Base-by-base conservation (phyloP, 306 rosid species). In the Comarum palustre region DNA sequence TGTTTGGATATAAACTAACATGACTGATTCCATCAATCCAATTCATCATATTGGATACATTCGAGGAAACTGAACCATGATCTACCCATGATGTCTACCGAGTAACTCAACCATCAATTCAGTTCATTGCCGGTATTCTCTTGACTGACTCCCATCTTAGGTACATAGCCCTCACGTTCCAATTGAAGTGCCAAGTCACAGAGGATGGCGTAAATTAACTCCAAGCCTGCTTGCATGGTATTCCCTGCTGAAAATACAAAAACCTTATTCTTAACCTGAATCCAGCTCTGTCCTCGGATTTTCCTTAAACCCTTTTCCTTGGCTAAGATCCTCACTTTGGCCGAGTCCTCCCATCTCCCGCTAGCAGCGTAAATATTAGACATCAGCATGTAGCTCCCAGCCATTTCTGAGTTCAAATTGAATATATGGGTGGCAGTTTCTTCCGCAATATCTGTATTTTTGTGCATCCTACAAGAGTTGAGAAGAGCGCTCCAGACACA, bases 301-400 rank as follows among this genome's bases (percentile, higher is more conserved):
- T 89, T 90, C 84, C 82, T 89, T 4, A 86, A 74, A 36, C 97
- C 97, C 66, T 86, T 85, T 79, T 78, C 43, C 81, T 85, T 93
- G 32, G 90, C 87, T n/a, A 83, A 89, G 72, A 85, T 69, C 79
- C 96, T 87, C 76, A 89, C 86, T 82, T 79, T 85, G n/a, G 93
- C 91, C 4, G 92, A 89, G 34, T 93, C 97, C 61, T 89, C 87
- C 98, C 98, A 90, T 81, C 83, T 86, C 72, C 93, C 90, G 63
- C 80, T 77, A 16, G 85, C 91, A 43, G 98, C 93, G 80, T 87
- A 90, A 48, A 93, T 85, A 78, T 87, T 89, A 16, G 97, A 90
- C 47, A 90, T 80, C 75, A 90, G 84, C 96, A 91, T 89, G 82
- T 81, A 87, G 81, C 86, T 89, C 55, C 96, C 94, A 0, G 82